Evolutionary conservation across 805 yeast genomes (phyloP).

Genomic region (Candida pseudoglaebosa): DNA sequence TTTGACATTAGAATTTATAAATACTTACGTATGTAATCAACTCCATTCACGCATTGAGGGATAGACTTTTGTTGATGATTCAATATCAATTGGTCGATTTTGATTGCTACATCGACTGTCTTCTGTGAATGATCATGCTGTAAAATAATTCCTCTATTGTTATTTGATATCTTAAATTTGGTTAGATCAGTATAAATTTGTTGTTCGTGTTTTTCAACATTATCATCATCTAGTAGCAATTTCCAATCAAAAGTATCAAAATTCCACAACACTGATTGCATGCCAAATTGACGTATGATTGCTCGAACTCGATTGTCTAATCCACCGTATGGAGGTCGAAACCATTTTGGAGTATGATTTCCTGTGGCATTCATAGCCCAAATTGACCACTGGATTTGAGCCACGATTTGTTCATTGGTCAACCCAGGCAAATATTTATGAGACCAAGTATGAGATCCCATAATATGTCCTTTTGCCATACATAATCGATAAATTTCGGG

Average conservation of each 20-base stretch:
- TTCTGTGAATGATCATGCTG: conserved; percentile 76
- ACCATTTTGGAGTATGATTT: conserved; percentile 83
- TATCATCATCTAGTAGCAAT: conserved; percentile 32
- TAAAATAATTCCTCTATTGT: conserved; percentile 60
- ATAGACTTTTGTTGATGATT: conserved; percentile 68
- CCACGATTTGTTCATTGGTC: conserved; percentile 75
- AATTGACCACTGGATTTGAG: conserved; percentile 90
- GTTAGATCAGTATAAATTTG: conserved; percentile 55
- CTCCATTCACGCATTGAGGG: conserved; percentile 71
- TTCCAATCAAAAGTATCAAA: conserved; percentile 91
- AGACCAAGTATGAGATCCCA: conserved; percentile 92
- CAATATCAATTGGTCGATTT: conserved; percentile 47
- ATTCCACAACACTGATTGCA: conserved; percentile 89
- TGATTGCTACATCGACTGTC: conserved; percentile 68
- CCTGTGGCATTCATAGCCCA: conserved; percentile 99
- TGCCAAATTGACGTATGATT: conserved; percentile 77
- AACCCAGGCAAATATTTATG: conserved; percentile 80
- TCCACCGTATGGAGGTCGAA: conserved; percentile 96
- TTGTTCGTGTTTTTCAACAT: conserved; percentile 40
- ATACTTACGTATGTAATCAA: conserved; percentile 51
- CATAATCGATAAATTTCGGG: conserved; percentile 69
- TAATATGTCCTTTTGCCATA: conserved; percentile 61
- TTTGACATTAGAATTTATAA: background rate
- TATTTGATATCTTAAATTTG: conserved; percentile 40
- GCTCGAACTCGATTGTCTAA: conserved; percentile 81